These are phyloP conservation scores for Abelmoschus esculentus DNA, from an alignment of 345 rosid genomes.

Conservation along the genomic window DNA sequence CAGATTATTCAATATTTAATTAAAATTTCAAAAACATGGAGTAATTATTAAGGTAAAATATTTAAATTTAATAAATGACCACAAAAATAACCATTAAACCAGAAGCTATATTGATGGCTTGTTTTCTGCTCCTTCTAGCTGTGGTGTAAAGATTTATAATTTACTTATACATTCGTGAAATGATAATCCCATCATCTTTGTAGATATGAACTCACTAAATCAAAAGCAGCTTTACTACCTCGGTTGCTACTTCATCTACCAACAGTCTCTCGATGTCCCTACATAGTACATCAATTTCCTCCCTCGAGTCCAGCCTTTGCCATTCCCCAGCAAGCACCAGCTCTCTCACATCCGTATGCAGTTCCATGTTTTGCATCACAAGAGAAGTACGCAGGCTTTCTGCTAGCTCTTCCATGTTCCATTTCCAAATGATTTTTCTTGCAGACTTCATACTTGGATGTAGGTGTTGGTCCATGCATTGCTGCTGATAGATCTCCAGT, in stretches of 20 bases:
- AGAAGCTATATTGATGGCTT: too few species aligned
- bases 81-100: too few species aligned
- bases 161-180: conserved; percentile 18
- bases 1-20: too few species aligned
- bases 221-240: conserved; percentile 23
- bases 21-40: too few species aligned
- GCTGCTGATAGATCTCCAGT: conserved; percentile 38
- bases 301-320: conserved; percentile 53
- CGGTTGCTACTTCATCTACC: conserved; percentile 58
- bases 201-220: conserved; percentile 21
- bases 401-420: conserved; percentile 36
- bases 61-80: too few species aligned
- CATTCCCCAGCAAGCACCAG: conserved; percentile 26
- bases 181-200: conserved; percentile 21
- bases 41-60: too few species aligned
- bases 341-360: conserved; percentile 32
- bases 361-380: conserved; percentile 31
- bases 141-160: not conserved
- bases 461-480: conserved; percentile 37
- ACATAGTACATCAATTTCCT: conserved; percentile 51
- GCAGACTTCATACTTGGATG: conserved; percentile 52
- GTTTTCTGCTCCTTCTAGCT: conserved; percentile 2
- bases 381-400: conserved; percentile 38
- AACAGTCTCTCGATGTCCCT: conserved; percentile 58
- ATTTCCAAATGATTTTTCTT: conserved; percentile 18